Evolutionary conservation across 1,284 basidiomycete species (phyloP), one percentile per base, ranked within the genome.

Genomic region (Moesziomyces antarcticus): DNA sequence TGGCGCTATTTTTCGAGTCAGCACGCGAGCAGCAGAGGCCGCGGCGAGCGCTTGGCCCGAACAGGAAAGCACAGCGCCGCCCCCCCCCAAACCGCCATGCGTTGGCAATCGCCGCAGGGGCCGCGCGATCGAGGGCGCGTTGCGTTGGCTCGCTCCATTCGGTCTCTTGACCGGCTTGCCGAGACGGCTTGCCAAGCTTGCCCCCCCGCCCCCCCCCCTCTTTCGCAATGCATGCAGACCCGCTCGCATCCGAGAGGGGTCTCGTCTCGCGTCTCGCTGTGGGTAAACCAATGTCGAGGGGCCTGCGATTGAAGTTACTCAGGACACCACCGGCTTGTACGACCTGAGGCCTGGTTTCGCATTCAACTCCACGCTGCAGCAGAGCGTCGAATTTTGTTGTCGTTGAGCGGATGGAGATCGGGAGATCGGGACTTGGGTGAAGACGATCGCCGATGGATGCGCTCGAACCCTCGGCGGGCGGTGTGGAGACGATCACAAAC

Each of bases 321-420:
- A 27, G 25, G 25, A 7, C 6, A 27, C 6, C 3, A 27, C 25
- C 0, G 25, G 25, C 5, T 27, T 27, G 3, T 27, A 5, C 25
- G 25, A 27, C 5, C 25, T 27, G 3, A 27, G 25, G 5, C 7
- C 6, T 8, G 8, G 43, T 25, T 25, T 50, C 43, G 10, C 30
- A 40, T 40, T 37, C 53, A 66, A 66, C 57, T 67, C 64, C 54
- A 67, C 57, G 52, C 41, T 61, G 64, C 64, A 67, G 64, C 64
- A 67, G 37, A 18, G 64, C 30, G 48, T 67, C 22, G 49, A 52
- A 47, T 50, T 50, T 47, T 58, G 13, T 40, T 0, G 35, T 40
- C 20, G 6, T 1, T 27, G 6, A 27, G 25, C 25, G 25, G 25
- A 27, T 0, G 5, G 8, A 9, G 14, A 50, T n/a, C 33, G 7